Evolutionary conservation across 2,329 filamentous ascomycete species (phyloP).

Genomic region (Neurospora sp.): DNA sequence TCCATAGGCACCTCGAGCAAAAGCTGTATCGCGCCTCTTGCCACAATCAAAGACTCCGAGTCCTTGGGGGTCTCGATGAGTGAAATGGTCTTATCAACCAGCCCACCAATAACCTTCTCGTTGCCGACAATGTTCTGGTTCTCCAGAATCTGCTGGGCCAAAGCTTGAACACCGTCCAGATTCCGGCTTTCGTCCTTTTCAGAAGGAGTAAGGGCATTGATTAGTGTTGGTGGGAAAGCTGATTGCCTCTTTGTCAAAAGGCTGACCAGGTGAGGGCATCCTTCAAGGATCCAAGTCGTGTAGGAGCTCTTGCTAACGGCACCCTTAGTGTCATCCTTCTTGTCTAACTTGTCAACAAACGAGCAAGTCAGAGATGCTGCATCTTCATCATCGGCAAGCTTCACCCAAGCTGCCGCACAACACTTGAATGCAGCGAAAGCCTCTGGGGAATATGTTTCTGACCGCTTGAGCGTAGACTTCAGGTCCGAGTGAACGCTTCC

Average conservation of each 20-base stretch:
- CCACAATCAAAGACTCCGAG: not conserved
- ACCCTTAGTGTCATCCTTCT: not conserved
- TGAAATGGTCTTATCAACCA: slow-evolving; percentile 9
- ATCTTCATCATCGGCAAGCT: slow-evolving; percentile 17
- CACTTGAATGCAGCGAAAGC: slow-evolving; percentile 23
- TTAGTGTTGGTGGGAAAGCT: slow-evolving; percentile 3
- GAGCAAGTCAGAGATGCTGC: slow-evolving; percentile 17
- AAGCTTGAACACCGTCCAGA: slow-evolving; percentile 1
- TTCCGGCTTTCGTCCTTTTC: not conserved
- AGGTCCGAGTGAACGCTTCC: slow-evolving; percentile 5
- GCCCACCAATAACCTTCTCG: slow-evolving; percentile 12
- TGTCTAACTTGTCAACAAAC: slow-evolving; percentile 19
- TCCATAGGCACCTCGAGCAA: slow-evolving; percentile 12
- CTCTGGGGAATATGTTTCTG: slow-evolving; percentile 9
- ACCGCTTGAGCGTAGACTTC: slow-evolving; percentile 13
- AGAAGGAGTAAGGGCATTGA: not conserved
- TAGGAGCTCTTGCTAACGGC: slow-evolving; percentile 8
- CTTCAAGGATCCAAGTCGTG: slow-evolving; percentile 12
- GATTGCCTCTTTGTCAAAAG: slow-evolving; percentile 10
- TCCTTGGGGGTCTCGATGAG: slow-evolving; percentile 14
- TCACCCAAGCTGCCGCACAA: slow-evolving; percentile 21
- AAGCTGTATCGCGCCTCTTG: slow-evolving; percentile 11
- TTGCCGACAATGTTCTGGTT: slow-evolving; percentile 14
- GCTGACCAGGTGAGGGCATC: slow-evolving; percentile 5
- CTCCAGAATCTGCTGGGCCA: slow-evolving; percentile 6